These are phyloP conservation scores for Seiridium cupressi DNA, from an alignment of 2,329 filamentous ascomycete genomes.

Conservation along the genomic window DNA sequence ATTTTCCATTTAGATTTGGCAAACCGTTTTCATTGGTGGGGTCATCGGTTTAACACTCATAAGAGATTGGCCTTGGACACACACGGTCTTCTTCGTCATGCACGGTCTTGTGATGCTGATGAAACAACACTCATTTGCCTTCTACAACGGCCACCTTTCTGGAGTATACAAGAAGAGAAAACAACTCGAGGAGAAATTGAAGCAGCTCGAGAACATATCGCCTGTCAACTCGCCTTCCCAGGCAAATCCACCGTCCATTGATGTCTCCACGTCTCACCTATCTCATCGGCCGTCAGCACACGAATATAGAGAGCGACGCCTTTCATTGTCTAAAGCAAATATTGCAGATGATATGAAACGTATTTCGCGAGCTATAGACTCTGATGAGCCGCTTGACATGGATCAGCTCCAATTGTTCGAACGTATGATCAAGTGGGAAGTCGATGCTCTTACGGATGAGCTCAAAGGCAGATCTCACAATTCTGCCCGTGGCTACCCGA, in stretches of 20 bases:
- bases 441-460: slow-evolving; percentile 63
- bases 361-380: slow-evolving; percentile 62
- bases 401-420: slow-evolving; percentile 64
- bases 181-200: slow-evolving; percentile 46
- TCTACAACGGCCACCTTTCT: slow-evolving; percentile 74
- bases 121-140: slow-evolving; percentile 81
- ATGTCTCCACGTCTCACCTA: slow-evolving; percentile 46
- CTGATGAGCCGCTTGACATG: slow-evolving; percentile 55
- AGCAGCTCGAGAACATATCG: slow-evolving; percentile 54
- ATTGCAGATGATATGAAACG: slow-evolving; percentile 50
- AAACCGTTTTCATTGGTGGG: slow-evolving; percentile 59
- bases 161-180: slow-evolving; percentile 52
- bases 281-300: slow-evolving; percentile 37
- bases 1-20: slow-evolving; percentile 56
- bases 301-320: slow-evolving; percentile 39
- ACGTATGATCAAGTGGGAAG: slow-evolving; percentile 64
- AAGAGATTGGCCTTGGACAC: slow-evolving; percentile 80
- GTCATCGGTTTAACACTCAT: slow-evolving; percentile 66
- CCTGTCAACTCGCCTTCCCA: slow-evolving; percentile 41
- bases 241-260: slow-evolving; percentile 37
- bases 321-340: slow-evolving; percentile 32
- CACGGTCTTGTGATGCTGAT: slow-evolving; percentile 70
- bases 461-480: slow-evolving; percentile 60
- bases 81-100: slow-evolving; percentile 56
- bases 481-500: slow-evolving; percentile 56